Evolutionary conservation across 306 rosid species (phyloP).

Genomic region (Cucurbita pepo): DNA sequence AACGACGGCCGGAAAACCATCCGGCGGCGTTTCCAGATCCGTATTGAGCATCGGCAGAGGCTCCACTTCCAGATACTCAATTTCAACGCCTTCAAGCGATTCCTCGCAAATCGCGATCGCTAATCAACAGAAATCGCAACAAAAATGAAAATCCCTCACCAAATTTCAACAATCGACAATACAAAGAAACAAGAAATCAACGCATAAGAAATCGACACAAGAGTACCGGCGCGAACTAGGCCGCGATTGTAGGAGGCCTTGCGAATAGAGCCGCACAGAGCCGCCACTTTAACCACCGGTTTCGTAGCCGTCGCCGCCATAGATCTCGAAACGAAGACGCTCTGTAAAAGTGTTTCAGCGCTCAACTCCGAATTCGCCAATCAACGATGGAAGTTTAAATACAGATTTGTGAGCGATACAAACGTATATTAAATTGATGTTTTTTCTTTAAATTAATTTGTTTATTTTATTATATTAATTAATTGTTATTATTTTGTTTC

Average conservation of each 20-base stretch:
- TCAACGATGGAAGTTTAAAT: background rate
- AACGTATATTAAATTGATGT: background rate
- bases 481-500: too few relatives aligned
- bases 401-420: background rate
- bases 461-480: too few relatives aligned
- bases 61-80: constrained; percentile 47
- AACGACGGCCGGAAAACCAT: constrained; percentile 32
- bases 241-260: constrained; percentile 40
- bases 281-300: constrained; percentile 34
- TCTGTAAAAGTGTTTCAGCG: background rate
- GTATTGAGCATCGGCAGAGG: constrained; percentile 47
- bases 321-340: background rate
- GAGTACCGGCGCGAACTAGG: constrained; percentile 46
- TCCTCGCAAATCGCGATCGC: constrained; percentile 41
- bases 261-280: constrained; percentile 51
- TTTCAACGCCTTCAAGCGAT: constrained; percentile 18
- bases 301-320: constrained; percentile 7
- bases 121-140: background rate
- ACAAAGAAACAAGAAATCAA: too few relatives aligned
- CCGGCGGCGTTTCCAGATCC: constrained; percentile 36
- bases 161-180: too few relatives aligned
- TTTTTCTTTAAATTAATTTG: background rate
- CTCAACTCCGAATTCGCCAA: background rate
- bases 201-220: too few relatives aligned
- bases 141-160: background rate